Base-by-base conservation (phyloP, 2,329 filamentous ascomycete genomes). In the Neonectria hederae region DNA sequence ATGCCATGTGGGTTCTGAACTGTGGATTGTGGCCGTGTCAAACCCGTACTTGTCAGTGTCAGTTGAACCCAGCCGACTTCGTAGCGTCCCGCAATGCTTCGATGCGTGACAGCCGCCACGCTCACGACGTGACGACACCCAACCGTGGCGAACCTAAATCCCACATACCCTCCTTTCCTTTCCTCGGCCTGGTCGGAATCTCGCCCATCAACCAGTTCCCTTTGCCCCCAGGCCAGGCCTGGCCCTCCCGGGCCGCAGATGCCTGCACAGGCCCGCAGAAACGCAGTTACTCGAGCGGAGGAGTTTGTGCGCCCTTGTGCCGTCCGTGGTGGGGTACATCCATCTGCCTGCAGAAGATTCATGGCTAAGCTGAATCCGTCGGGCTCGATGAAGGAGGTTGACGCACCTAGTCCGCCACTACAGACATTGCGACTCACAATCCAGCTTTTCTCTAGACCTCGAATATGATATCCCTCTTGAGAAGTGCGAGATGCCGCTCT, bases 331-430 rank as follows among this genome's bases (percentile, higher is more conserved):
- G 67, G 67, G 54, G 61, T 51, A 35, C 38, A 42, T 42, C 26
- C 53, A 42, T 42, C 53, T 14, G n/a, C 59, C 53, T 62, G n/a
- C 38, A 62, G 54, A 65, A 61, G 65, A 54, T 63, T 63, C 51
- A 56, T 63, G 11, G 19, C 70, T 72, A 70, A 54, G 19, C 71
- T 59, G 30, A 53, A 73, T 73, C 66, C 68, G 68, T 73, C 65
- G 46, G 24, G 49, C 30, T 43, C 55, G 32, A 24, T 59, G 45
- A 58, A 55, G 38, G 64, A 59, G 21, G 57, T 43, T 45, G 57
- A 59, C 43, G 42, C 57, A 30, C 32, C 35, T 32, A 28, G 21
- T 42, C 17, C 59, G 54, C 66, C 68, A 63, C 65, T 54, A 40
- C 43, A 65, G 38, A 45, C 30, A 48, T 26, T 63, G 68, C 59